Percentiles rank a stretch among this genome's conserved stretches.
These are phyloP conservation scores for Spencermartinsiella europaea DNA, from an alignment of 805 yeast genomes.

Conservation along the genomic window DNA sequence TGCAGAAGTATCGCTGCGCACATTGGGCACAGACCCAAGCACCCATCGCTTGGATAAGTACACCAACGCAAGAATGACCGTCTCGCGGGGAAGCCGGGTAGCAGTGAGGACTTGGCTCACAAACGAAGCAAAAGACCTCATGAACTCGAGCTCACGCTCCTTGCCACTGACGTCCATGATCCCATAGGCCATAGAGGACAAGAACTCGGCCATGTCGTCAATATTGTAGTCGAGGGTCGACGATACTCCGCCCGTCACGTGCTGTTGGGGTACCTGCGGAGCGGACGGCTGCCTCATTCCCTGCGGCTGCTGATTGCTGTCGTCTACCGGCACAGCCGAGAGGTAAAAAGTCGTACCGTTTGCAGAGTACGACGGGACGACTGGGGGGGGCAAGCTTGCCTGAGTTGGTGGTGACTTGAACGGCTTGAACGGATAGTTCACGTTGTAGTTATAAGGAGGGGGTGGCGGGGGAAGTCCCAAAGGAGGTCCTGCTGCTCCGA, in stretches of 20 bases:
- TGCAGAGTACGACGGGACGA: slow-evolving; percentile 12
- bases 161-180: slow-evolving; percentile 29
- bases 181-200: slow-evolving; percentile 68
- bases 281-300: slow-evolving; percentile 1
- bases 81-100: slow-evolving; percentile 79
- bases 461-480: neutral
- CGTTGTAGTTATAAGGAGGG: neutral
- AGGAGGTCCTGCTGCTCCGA: neutral
- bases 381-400: neutral
- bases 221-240: slow-evolving; percentile 76
- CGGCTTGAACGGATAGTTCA: neutral
- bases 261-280: slow-evolving; percentile 12
- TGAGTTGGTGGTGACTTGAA: neutral
- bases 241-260: slow-evolving; percentile 64
- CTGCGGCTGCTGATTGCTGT: slow-evolving; percentile 13
- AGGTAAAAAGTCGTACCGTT: slow-evolving; percentile 18
- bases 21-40: slow-evolving; percentile 34
- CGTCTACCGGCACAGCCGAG: slow-evolving; percentile 18
- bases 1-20: slow-evolving; percentile 24
- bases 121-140: slow-evolving; percentile 34
- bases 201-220: slow-evolving; percentile 70
- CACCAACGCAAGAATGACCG: slow-evolving; percentile 74
- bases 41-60: slow-evolving; percentile 62
- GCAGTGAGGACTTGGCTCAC: slow-evolving; percentile 70
- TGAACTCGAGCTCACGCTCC: slow-evolving; percentile 37